A percentile compares a stretch with the other conserved stretches of the same genome.
Evolutionary conservation across 2,329 filamentous ascomycete genomes (phyloP).

Genomic region (Lachnellula cervina): DNA sequence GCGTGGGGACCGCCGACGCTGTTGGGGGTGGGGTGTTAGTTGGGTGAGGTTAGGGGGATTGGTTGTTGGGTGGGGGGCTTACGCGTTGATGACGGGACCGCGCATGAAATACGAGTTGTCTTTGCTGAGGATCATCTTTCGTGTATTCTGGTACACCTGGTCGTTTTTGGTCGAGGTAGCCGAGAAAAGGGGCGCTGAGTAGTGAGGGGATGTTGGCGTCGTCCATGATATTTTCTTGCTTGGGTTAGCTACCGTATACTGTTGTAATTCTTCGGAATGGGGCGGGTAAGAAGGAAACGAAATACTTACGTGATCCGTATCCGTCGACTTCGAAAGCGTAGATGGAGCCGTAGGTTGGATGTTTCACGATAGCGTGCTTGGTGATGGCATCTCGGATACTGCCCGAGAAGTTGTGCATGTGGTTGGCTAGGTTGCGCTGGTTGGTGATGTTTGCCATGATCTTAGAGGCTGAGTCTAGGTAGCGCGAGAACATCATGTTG

Average conservation of each 20-base stretch:
- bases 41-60: background rate
- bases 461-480: conserved; percentile 47
- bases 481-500: conserved; percentile 77
- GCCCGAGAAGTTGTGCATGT: conserved; percentile 54
- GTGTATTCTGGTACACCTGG: conserved; percentile 69
- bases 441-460: conserved; percentile 49
- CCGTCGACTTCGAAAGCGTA: conserved; percentile 77
- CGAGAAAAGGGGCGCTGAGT: conserved; percentile 59
- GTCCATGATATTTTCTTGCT: conserved; percentile 56
- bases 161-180: conserved; percentile 55
- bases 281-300: conserved; percentile 15
- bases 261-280: too few species aligned
- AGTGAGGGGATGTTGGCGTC: conserved; percentile 68
- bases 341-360: conserved; percentile 60
- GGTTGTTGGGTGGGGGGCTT: conserved; percentile 62
- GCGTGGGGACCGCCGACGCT: conserved; percentile 66
- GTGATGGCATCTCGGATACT: conserved; percentile 64
- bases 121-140: conserved; percentile 69
- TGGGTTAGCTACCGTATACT: conserved; percentile 20
- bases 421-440: conserved; percentile 45
- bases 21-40: conserved; percentile 32
- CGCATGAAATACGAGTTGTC: conserved; percentile 73
- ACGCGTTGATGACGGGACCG: conserved; percentile 45
- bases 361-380: conserved; percentile 63
- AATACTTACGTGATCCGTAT: conserved; percentile 48